These are phyloP conservation scores for Cokeromyces recurvatus DNA, from an alignment of 371 early-diverging fungal species.

Conservation along the genomic window DNA sequence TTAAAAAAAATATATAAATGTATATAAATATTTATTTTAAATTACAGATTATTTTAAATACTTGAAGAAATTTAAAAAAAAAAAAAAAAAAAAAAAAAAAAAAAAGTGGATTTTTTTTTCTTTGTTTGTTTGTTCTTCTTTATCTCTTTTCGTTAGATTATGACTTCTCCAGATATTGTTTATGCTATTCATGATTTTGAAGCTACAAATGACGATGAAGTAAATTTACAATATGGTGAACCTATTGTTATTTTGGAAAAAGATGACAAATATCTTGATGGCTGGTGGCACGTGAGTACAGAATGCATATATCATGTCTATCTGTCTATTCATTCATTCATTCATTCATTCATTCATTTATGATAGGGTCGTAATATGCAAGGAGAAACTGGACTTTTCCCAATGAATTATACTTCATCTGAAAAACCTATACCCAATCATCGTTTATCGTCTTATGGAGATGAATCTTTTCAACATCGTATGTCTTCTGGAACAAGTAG, in stretches of 20 bases:
- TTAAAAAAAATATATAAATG: too few relatives aligned
- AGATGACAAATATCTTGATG: conserved; percentile 77
- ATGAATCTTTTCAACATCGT: too few relatives aligned
- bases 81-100: too few relatives aligned
- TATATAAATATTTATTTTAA: too few relatives aligned
- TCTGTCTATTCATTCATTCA: too few relatives aligned
- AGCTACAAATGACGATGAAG: conserved; percentile 74
- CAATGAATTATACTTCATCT: conserved; percentile 48
- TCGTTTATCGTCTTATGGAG: too few relatives aligned
- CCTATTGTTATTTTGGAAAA: conserved; percentile 68
- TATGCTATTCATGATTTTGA: conserved; percentile 63
- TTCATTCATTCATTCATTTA: background rate
- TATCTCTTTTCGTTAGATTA: conserved; percentile 1
- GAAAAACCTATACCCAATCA: background rate
- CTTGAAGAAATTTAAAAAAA: too few relatives aligned
- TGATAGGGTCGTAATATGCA: conserved; percentile 33
- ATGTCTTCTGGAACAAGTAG: too few relatives aligned
- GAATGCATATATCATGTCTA: too few relatives aligned
- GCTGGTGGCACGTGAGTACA: conserved; percentile 80
- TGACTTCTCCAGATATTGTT: conserved; percentile 46
- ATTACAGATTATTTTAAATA: too few relatives aligned
- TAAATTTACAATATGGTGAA: conserved; percentile 67
- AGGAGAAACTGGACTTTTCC: conserved; percentile 64
- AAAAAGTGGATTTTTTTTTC: too few relatives aligned
- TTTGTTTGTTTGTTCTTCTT: background rate